phyloP scores from a whole-genome alignment of 768 basidiomycete species.

The Lactifluus piperatus region DNA sequence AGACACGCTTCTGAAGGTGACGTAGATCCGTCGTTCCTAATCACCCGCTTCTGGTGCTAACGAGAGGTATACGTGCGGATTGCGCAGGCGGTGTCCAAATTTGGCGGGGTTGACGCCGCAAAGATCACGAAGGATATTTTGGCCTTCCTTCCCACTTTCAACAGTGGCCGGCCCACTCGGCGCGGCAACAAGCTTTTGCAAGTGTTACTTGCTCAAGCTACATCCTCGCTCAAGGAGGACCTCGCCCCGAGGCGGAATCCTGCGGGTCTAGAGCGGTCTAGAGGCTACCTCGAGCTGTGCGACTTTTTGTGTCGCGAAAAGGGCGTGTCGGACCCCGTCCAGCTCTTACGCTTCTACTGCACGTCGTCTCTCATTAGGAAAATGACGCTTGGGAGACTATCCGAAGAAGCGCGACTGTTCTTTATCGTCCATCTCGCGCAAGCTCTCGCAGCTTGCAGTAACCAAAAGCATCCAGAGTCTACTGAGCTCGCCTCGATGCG shows the following conservation, averaged over 20 bases:
- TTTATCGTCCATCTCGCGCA: slow-evolving; percentile 41
- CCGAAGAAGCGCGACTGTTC: slow-evolving; percentile 34
- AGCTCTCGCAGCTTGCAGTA: slow-evolving; percentile 33
- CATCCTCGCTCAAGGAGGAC: slow-evolving; percentile 28
- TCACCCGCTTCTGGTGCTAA: background rate
- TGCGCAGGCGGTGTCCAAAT: slow-evolving; percentile 41
- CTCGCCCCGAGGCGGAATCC: slow-evolving; percentile 24
- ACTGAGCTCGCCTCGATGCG: slow-evolving; percentile 32
- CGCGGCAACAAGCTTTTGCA: slow-evolving; percentile 35
- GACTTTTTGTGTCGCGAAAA: slow-evolving; percentile 35
- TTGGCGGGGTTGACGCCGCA: slow-evolving; percentile 34
- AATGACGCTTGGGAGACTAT: slow-evolving; percentile 38
- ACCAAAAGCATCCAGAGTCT: slow-evolving; percentile 23
- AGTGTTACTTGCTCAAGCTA: slow-evolving; percentile 31
- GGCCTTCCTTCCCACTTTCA: slow-evolving; percentile 40
- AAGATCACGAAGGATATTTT: slow-evolving; percentile 47
- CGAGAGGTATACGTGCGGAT: background rate
- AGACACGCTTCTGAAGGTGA: slow-evolving; percentile 41
- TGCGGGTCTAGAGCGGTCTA: slow-evolving; percentile 30
- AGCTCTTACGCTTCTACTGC: slow-evolving; percentile 48
- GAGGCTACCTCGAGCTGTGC: slow-evolving; percentile 41
- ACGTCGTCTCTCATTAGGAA: slow-evolving; percentile 34
- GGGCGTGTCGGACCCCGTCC: slow-evolving; percentile 34
- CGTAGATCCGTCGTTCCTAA: background rate
- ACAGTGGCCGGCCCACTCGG: slow-evolving; percentile 24